Evolutionary conservation across 2,329 filamentous ascomycete genomes (phyloP).

Genomic region (Ceratocystis colombiana): DNA sequence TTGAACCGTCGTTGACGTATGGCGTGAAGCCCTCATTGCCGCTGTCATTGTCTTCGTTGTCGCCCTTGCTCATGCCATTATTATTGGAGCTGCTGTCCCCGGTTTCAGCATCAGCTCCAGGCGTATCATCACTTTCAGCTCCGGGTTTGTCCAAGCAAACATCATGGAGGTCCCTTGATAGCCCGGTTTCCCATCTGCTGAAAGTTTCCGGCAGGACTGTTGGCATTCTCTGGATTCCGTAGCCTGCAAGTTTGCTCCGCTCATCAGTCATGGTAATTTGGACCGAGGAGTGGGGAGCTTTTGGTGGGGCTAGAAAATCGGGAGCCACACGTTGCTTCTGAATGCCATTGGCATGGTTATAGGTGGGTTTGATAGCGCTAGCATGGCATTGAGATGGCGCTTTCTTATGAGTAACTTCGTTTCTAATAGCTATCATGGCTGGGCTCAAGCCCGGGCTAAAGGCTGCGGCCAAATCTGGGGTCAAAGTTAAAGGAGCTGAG

Average conservation of each 20-base stretch:
- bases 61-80: neutral
- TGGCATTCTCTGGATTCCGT: neutral
- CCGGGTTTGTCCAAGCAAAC: too few relatives aligned
- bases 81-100: neutral
- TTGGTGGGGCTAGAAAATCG: neutral
- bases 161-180: too few relatives aligned
- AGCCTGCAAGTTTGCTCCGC: neutral
- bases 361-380: neutral
- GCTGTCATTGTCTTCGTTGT: slow-evolving; percentile 2
- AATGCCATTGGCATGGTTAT: neutral
- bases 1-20: neutral
- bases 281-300: neutral
- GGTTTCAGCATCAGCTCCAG: neutral
- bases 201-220: too few relatives aligned
- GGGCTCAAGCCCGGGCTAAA: neutral
- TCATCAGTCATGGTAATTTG: neutral
- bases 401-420: too few relatives aligned
- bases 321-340: neutral
- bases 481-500: neutral
- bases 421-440: neutral
- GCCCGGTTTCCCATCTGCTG: too few relatives aligned
- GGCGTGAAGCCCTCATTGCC: slow-evolving; percentile 4
- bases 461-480: neutral
- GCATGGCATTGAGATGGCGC: neutral
- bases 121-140: neutral